Percentiles rank a stretch among this genome's conserved stretches.
phyloP scores from a whole-genome alignment of 2,329 filamentous ascomycete genomes.

The Hypoxylon sp. region DNA sequence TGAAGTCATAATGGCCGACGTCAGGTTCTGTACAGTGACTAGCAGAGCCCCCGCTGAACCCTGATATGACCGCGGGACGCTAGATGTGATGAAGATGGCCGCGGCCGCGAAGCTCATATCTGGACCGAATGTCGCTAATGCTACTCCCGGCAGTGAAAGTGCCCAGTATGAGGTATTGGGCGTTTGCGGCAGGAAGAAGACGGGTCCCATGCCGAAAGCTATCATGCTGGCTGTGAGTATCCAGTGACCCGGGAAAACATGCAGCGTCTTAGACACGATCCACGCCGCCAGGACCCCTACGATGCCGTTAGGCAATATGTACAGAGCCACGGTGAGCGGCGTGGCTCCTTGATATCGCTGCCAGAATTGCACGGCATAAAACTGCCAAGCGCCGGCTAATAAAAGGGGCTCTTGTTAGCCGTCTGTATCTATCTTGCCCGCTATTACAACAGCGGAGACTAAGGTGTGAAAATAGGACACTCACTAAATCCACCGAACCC shows the following conservation, averaged over 20 bases:
- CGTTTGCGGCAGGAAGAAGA: conserved; percentile 55
- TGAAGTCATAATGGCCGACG: conserved; percentile 59
- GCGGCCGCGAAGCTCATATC: conserved; percentile 64
- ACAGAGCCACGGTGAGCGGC: conserved; percentile 60
- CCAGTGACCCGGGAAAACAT: conserved; percentile 62
- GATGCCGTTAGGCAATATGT: conserved; percentile 62
- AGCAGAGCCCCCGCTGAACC: conserved; percentile 62
- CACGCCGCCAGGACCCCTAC: conserved; percentile 62
- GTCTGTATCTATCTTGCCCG: background rate
- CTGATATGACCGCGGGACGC: conserved; percentile 63
- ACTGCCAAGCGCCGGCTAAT: conserved; percentile 52
- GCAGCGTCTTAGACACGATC: conserved; percentile 63
- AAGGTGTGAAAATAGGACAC: conserved; percentile 13
- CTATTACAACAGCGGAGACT: background rate
- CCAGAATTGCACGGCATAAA: conserved; percentile 60
- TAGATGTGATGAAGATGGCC: conserved; percentile 64
- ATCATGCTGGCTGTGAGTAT: conserved; percentile 62
- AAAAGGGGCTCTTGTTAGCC: conserved; percentile 13
- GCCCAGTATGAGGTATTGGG: conserved; percentile 61
- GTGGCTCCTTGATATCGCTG: conserved; percentile 56
- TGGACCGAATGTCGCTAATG: conserved; percentile 63
- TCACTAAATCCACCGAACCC: conserved; percentile 55
- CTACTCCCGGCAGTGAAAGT: conserved; percentile 61
- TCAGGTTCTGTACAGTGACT: conserved; percentile 64
- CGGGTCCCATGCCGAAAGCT: conserved; percentile 47